phyloP scores from a whole-genome alignment of 228 moss, liverwort and hornwort genomes.

The Sphagnum magellanicum region DNA sequence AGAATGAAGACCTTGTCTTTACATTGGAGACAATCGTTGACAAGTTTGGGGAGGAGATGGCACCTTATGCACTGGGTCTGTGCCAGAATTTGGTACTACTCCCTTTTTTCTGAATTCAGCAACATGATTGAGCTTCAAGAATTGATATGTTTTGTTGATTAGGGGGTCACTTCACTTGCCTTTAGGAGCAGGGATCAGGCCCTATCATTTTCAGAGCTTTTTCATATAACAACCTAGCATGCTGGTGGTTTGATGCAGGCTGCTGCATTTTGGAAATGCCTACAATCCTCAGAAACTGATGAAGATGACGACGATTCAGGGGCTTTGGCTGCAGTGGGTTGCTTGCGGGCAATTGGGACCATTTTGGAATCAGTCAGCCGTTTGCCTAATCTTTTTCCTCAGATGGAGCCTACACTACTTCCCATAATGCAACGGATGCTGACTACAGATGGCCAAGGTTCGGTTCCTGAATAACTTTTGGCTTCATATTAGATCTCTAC shows the following conservation, averaged over 20 bases:
- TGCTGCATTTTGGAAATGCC: slow-evolving; percentile 96
- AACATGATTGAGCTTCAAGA: too few relatives aligned
- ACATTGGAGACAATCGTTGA: slow-evolving; percentile 93
- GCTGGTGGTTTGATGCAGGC: slow-evolving; percentile 37
- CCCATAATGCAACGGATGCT: slow-evolving; percentile 99
- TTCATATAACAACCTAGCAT: too few relatives aligned
- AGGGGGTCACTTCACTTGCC: too few relatives aligned
- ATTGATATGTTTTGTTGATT: too few relatives aligned
- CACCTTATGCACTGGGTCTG: slow-evolving; percentile 94
- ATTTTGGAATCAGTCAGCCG: slow-evolving; percentile 96
- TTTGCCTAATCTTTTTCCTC: slow-evolving; percentile 84
- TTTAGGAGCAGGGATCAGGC: too few relatives aligned
- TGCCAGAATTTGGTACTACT: slow-evolving; percentile 82
- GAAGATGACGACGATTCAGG: slow-evolving; percentile 98
- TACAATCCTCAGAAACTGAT: slow-evolving; percentile 91
- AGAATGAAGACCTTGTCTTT: slow-evolving; percentile 97
- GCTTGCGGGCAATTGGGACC: slow-evolving; percentile 89
- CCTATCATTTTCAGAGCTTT: too few relatives aligned
- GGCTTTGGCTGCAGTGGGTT: slow-evolving; percentile 96
- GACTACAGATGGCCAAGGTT: slow-evolving; percentile 98
- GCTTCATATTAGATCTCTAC: not conserved
- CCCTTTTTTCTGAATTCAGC: not conserved
- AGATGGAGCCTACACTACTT: slow-evolving; percentile 87
- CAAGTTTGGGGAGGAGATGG: slow-evolving; percentile 99
- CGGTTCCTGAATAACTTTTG: not conserved